Percentiles rank a stretch among this genome's conserved stretches.
These are phyloP conservation scores for Funneliformis geosporum DNA, from an alignment of 192 early-diverging fungal species.

Conservation along the genomic window DNA sequence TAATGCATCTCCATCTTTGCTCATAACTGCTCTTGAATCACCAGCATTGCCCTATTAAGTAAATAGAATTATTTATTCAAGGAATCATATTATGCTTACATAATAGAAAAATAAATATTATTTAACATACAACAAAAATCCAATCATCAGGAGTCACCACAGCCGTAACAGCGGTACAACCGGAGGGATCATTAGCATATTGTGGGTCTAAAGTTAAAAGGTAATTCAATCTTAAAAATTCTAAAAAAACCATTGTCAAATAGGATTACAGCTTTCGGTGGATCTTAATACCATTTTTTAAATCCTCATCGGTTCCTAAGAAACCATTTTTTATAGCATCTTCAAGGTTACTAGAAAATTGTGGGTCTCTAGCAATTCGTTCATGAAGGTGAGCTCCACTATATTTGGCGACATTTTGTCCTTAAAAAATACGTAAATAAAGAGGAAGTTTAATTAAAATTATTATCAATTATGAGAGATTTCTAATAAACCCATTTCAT, in stretches of 20 bases:
- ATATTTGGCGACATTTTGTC: constrained; percentile 79
- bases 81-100: too few relatives aligned
- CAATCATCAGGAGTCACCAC: constrained; percentile 82
- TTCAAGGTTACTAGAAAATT: constrained; percentile 70
- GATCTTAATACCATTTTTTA: constrained; percentile 63
- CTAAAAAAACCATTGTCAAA: too few relatives aligned
- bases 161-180: constrained; percentile 94
- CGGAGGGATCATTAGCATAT: constrained; percentile 82
- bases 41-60: constrained; percentile 80
- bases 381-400: constrained; percentile 78
- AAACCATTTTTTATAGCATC: constrained; percentile 84
- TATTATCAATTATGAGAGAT: not conserved
- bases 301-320: constrained; percentile 73
- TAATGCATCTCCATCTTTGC: constrained; percentile 70
- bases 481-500: not conserved
- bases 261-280: too few relatives aligned
- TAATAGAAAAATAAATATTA: not conserved
- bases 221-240: too few relatives aligned
- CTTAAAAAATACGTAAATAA: constrained; percentile 41
- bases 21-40: constrained; percentile 92
- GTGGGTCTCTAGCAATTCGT: constrained; percentile 61
- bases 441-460: not conserved
- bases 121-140: constrained; percentile 67
- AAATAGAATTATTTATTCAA: too few relatives aligned
- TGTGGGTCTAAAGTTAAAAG: constrained; percentile 58